Evolutionary conservation across 495 filamentous ascomycete genomes (phyloP), one percentile per base, ranked within the genome.

Genomic region (Astrocystis sublimbata): DNA sequence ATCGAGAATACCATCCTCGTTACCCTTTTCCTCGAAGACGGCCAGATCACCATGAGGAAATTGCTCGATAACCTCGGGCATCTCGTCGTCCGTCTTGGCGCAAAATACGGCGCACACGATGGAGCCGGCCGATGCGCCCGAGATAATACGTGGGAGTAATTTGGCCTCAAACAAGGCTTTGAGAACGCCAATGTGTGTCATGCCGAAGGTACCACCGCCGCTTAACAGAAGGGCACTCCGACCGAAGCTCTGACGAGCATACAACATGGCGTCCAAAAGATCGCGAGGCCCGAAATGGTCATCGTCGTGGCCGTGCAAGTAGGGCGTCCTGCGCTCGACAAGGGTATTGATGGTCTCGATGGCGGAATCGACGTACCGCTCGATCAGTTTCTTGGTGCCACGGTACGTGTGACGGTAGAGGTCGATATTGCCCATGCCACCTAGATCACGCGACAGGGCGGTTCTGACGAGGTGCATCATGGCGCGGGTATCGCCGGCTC

Each of bases 161-260:
- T 83, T 83, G 15, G 83, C 77, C 69, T 96, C 86, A 70, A 84
- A 92, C 15, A 98, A 81, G 5, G 89, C 82, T 67, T 96, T 96
- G 63, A 97, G 76, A n/a, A 97, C 93, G 2, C 93, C 93, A 62
- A 97, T 89, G 72, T 98, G 93, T 49, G 89, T 90, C 93, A 98
- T 97, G 26, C 93, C 93, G 73, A 96, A 93, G 0, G 92, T 97
- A 0, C 89, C 93, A 8, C 93, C 93, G 15, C 93, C 93, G 13
- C 92, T 96, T 19, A 97, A 81, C 2, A 96, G 79, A 58, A 97
- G 75, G 0, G 93, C 93, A 63, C 89, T 96, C 53, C 93, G 83
- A 10, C 93, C 93, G 72, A 93, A 98, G 8, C 91, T 89, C 72
- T 96, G 92, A 55, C 92, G 82, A 4, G 92, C 86, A 43, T 85